phyloP scores from a whole-genome alignment of 1,284 basidiomycete species.

The Boletus holoroseus region DNA sequence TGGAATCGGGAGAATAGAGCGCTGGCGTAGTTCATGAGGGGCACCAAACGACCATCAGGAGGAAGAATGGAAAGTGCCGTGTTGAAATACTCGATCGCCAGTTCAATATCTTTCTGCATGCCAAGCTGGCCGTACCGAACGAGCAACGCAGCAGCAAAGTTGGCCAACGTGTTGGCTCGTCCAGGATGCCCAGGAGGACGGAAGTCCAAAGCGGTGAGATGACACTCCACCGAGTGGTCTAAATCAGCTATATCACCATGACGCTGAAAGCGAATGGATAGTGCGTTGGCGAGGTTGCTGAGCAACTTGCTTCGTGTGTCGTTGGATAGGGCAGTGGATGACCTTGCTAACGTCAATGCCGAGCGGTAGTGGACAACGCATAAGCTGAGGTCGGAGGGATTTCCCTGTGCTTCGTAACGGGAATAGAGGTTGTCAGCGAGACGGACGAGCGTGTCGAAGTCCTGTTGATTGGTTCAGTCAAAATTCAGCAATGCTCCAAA shows the following conservation, averaged over 20 bases:
- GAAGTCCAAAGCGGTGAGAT: conserved; percentile 25
- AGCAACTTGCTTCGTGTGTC: conserved; percentile 26
- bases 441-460: conserved; percentile 25
- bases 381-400: conserved; percentile 24
- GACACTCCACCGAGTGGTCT: conserved; percentile 31
- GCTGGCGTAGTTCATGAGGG: conserved; percentile 30
- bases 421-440: conserved; percentile 28
- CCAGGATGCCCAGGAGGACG: conserved; percentile 23
- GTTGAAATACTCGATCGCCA: conserved; percentile 27
- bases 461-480: conserved; percentile 12
- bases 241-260: conserved; percentile 31
- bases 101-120: conserved; percentile 23
- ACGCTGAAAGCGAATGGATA: conserved; percentile 29
- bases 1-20: conserved; percentile 30
- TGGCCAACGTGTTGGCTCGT: conserved; percentile 20
- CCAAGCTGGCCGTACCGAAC: conserved; percentile 21
- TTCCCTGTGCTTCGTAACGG: conserved; percentile 20
- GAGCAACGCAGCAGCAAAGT: conserved; percentile 28
- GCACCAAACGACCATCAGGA: conserved; percentile 15
- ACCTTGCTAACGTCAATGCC: conserved; percentile 24
- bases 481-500: not conserved
- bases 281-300: conserved; percentile 31
- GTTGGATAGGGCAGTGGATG: conserved; percentile 14
- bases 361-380: conserved; percentile 28
- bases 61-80: conserved; percentile 23